Conservation (phyloP, 2,329 filamentous ascomycete genomes). For the Grosmannia serpens region DNA sequence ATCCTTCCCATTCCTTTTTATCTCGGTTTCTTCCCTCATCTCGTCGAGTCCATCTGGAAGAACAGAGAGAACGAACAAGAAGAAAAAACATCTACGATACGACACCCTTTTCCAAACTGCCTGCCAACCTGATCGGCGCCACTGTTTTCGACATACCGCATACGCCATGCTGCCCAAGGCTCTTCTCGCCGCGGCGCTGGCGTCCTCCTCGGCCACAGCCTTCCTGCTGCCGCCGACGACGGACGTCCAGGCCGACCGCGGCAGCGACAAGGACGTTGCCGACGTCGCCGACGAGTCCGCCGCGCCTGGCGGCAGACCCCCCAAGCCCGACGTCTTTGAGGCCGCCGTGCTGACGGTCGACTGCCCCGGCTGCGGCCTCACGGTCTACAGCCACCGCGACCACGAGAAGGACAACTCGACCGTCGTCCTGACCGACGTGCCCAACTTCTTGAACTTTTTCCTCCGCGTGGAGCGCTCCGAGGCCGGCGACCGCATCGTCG, state of each 20-base stretch:
- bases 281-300: background rate
- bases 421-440: slow-evolving; percentile 14
- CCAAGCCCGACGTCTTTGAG: background rate
- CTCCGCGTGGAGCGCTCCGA: slow-evolving; percentile 38
- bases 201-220: slow-evolving; percentile 26
- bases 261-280: slow-evolving; percentile 2
- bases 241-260: slow-evolving; percentile 21
- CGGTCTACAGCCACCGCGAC: background rate
- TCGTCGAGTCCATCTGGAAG: background rate
- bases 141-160: background rate
- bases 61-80: no score
- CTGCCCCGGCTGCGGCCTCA: slow-evolving; percentile 40
- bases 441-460: slow-evolving; percentile 37
- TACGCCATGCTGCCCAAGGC: slow-evolving; percentile 27
- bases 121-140: background rate
- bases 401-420: slow-evolving; percentile 14
- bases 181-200: slow-evolving; percentile 31
- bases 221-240: slow-evolving; percentile 43
- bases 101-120: background rate
- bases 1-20: background rate
- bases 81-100: no score
- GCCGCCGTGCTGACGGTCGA: slow-evolving; percentile 24
- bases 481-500: slow-evolving; percentile 33
- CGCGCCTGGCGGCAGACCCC: background rate
- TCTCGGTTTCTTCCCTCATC: background rate